Conservation (phyloP, 805 yeast species). For the Yueomyces sinensis region DNA sequence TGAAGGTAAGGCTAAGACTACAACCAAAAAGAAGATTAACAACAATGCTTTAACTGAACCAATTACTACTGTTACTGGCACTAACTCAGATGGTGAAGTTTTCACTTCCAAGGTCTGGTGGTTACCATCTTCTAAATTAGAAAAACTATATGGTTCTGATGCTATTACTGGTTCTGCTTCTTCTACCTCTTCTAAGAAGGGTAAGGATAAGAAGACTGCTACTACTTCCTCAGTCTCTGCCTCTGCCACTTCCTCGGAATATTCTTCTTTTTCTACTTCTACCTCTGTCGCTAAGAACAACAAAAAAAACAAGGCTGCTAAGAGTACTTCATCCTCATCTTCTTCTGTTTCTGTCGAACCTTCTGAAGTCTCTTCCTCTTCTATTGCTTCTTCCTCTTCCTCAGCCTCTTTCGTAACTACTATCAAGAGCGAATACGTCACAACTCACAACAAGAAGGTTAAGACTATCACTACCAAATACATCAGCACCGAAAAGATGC, state of each 20-base stretch:
- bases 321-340: no score
- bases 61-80: conserved; percentile 9
- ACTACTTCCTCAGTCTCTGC: conserved; percentile 1
- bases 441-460: background rate
- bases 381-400: background rate
- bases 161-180: background rate
- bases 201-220: background rate
- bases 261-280: background rate
- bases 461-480: background rate
- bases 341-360: no score
- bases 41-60: no score
- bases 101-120: conserved; percentile 22
- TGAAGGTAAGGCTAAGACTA: background rate
- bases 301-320: no score
- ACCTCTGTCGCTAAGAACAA: background rate
- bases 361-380: no score
- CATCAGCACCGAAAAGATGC: background rate
- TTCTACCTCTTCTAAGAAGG: conserved; percentile 1
- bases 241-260: conserved; percentile 1
- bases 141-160: background rate
- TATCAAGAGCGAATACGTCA: background rate
- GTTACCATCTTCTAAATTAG: conserved; percentile 14
- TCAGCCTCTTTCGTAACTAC: background rate
- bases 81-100: conserved; percentile 11
- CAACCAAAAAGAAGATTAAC: background rate